These are phyloP conservation scores for Streptanthus diversifolius DNA, from an alignment of 345 rosid species.

Conservation along the genomic window DNA sequence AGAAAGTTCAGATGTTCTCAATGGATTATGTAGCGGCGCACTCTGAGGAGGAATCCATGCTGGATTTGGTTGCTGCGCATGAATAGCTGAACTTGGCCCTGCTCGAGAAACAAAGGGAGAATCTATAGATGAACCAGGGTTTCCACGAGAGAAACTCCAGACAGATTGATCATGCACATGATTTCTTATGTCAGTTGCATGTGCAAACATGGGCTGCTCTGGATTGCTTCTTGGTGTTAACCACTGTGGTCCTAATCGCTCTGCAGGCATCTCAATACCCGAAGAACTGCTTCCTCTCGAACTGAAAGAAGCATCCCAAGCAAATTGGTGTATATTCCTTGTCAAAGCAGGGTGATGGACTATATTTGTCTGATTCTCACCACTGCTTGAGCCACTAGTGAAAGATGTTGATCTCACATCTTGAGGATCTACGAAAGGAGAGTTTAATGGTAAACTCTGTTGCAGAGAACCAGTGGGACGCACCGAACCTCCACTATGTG, in stretches of 20 bases:
- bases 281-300: slow-evolving; percentile 49
- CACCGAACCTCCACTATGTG: slow-evolving; percentile 43
- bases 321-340: slow-evolving; percentile 47
- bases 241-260: slow-evolving; percentile 34
- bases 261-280: slow-evolving; percentile 45
- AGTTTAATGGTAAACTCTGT: slow-evolving; percentile 41
- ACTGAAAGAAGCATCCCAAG: slow-evolving; percentile 50
- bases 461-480: slow-evolving; percentile 40
- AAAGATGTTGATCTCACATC: slow-evolving; percentile 45
- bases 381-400: slow-evolving; percentile 37
- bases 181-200: slow-evolving; percentile 51
- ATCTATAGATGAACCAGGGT: slow-evolving; percentile 38
- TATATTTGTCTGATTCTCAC: slow-evolving; percentile 45
- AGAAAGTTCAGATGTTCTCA: slow-evolving; percentile 51
- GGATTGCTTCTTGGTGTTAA: slow-evolving; percentile 50
- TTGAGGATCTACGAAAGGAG: slow-evolving; percentile 41
- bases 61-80: slow-evolving; percentile 42
- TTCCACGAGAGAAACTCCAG: slow-evolving; percentile 61
- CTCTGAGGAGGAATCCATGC: slow-evolving; percentile 50
- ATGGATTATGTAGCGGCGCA: slow-evolving; percentile 40
- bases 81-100: slow-evolving; percentile 49
- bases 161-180: slow-evolving; percentile 54
- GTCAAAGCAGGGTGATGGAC: slow-evolving; percentile 46
- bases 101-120: slow-evolving; percentile 44
- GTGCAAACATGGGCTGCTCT: slow-evolving; percentile 54